Base-by-base conservation (phyloP, 1,284 basidiomycete species). In the Xanthoconium separans region DNA sequence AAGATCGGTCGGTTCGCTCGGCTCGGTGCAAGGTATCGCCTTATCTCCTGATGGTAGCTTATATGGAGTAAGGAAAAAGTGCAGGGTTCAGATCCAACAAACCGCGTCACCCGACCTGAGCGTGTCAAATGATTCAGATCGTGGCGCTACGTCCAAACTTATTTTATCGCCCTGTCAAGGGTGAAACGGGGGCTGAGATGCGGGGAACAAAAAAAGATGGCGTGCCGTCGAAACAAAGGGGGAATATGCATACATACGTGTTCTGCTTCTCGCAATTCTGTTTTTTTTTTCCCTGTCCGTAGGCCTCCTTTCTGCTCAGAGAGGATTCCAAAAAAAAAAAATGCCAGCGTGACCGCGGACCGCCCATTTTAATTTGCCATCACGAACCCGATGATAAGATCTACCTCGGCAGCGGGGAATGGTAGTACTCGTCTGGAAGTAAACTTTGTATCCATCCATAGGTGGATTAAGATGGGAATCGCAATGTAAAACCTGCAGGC, bases 361-460 rank as follows among this genome's bases (percentile, higher is more conserved):
- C 53, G 44, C 52, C 44, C 41, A 57, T 40, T 51, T 55, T 56
- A 42, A 16, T 43, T 50, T 15, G 56, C 57, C 47, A 66, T 58
- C 59, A 44, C 57, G 57, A 44, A 57, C 57, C 41, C 50, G 15
- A 47, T 52, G 53, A 65, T 54, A 45, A 66, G 61, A 64, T 66
- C 64, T 50, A 50, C 66, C 42, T 70, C 64, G 58, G 58, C 51
- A 55, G 66, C 66, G 54, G 55, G 27, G 40, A 46, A 66, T 51
- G 33, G 55, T 52, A 11, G 20, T n/a, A n/a, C n/a, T 48, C 30
- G 57, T 57, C 41, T 55, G 49, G 55, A 56, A 64, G 63, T 58
- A 56, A 58, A 67, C 54, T 56, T 70, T 64, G 61, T 56, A 52
- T 55, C 56, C 44, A 50, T 36, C 46, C 54, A 54, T 22, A 54